Evolutionary conservation across 2,329 filamentous ascomycete species (phyloP), one percentile per base, ranked within the genome.

Genomic region (Trichocomaceae sp.): DNA sequence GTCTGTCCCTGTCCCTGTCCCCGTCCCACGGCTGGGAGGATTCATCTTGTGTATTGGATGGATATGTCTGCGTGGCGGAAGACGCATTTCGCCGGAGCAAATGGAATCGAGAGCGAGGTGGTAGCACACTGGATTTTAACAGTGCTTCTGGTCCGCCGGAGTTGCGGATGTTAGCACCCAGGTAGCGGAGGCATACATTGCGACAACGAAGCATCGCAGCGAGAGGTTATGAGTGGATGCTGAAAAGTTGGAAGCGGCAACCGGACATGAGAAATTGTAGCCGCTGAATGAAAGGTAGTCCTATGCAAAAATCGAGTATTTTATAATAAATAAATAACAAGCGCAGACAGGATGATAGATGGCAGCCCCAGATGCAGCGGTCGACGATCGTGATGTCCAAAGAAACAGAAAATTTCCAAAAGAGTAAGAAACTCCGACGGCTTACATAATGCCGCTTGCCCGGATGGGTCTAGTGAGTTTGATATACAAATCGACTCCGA

Each of bases 201-300:
- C 46, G 52, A 44, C 17, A 51, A 39, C 56, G 48, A 31, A 57
- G 47, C 48, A 55, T 57, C 35, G 51, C 45, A 47, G 19, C 20
- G 22, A 22, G 41, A 29, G 19, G 44, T 15, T 13, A 31, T 10
- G 5, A n/a, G 20, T 29, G n/a, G n/a, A 20, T 39, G 19, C 15
- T 23, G 15, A 15, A 37, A 10, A 22, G 31, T 42, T 19, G 35
- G 5, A n/a, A 31, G 9, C 23, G 39, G 48, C 48, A 17, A 50
- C 20, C n/a, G 4, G 37, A 8, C 31, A 42, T 41, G 15, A 10
- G 35, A n/a, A 29, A 33, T 29, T 19, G 12, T 10, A 42, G 35
- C 20, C n/a, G n/a, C n/a, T n/a, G n/a, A n/a, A n/a, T n/a, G n/a
- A 31, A 41, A 23, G 20, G 15, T 3, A 9, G n/a, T n/a, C n/a